Percentiles rank a stretch among this genome's conserved stretches.
Conservation (phyloP, 2,329 filamentous ascomycete genomes). For the Trichoderma citrinoviride region DNA sequence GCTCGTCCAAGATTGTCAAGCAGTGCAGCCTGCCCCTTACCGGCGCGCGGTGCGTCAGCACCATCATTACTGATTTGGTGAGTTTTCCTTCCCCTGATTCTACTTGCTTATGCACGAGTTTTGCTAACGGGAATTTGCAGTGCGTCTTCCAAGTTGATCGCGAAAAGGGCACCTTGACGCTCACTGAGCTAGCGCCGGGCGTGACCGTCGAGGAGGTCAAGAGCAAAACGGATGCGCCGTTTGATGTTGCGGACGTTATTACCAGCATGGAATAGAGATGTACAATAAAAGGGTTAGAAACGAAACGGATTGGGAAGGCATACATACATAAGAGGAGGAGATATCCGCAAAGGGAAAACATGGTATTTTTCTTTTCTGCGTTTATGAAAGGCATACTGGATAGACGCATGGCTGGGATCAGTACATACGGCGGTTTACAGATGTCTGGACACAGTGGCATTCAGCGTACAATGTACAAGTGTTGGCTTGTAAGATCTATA, state of each 20-base stretch:
- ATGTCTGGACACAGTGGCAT: not conserved
- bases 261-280: conserved; percentile 42
- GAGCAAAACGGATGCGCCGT: conserved; percentile 68
- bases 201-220: conserved; percentile 66
- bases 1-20: conserved; percentile 64
- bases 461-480: not conserved
- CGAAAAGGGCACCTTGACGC: conserved; percentile 57
- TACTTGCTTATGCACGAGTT: too few species aligned
- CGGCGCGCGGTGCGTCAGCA: conserved; percentile 65
- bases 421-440: not conserved
- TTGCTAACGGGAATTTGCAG: conserved; percentile 34
- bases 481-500: not conserved
- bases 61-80: conserved; percentile 71
- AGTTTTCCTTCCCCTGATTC: conserved; percentile 39
- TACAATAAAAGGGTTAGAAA: too few species aligned
- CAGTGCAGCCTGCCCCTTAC: conserved; percentile 64
- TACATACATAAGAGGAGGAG: not conserved
- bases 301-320: not conserved
- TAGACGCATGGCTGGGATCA: not conserved
- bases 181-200: conserved; percentile 69
- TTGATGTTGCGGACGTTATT: conserved; percentile 59
- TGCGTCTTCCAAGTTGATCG: conserved; percentile 71
- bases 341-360: not conserved
- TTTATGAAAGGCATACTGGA: not conserved
- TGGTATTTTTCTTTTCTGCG: conserved; percentile 1